Evolutionary conservation across 139 green algal species (phyloP).

Genomic region (Closterium sp.): DNA sequence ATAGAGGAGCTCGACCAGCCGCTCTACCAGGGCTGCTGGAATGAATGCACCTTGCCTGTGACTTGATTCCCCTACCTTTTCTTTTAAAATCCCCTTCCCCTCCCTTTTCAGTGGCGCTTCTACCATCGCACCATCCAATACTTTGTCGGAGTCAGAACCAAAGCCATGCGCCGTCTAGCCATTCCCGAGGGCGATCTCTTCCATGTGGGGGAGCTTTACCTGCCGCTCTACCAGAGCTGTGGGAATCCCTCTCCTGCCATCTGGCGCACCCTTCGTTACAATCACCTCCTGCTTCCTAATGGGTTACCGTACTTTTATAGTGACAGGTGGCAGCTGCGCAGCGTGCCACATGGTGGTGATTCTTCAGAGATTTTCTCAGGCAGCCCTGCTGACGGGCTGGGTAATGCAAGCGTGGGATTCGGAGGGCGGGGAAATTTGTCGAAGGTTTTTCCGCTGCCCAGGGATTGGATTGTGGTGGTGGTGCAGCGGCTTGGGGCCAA

Average conservation of each 20-base stretch:
- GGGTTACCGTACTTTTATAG: background rate
- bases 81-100: too few species aligned
- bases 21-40: too few species aligned
- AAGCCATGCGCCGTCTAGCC: background rate
- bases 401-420: background rate
- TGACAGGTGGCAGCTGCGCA: background rate
- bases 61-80: too few species aligned
- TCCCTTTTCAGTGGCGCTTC: background rate
- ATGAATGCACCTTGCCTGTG: too few species aligned
- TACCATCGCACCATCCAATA: background rate
- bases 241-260: background rate
- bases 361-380: background rate
- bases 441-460: background rate
- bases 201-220: background rate
- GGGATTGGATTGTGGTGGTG: background rate
- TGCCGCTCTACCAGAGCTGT: background rate
- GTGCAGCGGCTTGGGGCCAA: background rate
- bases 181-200: background rate
- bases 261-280: background rate
- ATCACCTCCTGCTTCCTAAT: background rate
- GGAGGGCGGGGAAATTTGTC: background rate
- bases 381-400: background rate
- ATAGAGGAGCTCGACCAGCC: too few species aligned
- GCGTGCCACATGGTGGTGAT: background rate
- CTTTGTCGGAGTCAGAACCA: background rate